phyloP scores from a whole-genome alignment of 2,329 filamentous ascomycete genomes.

The Coniochaeta pulveracea region DNA sequence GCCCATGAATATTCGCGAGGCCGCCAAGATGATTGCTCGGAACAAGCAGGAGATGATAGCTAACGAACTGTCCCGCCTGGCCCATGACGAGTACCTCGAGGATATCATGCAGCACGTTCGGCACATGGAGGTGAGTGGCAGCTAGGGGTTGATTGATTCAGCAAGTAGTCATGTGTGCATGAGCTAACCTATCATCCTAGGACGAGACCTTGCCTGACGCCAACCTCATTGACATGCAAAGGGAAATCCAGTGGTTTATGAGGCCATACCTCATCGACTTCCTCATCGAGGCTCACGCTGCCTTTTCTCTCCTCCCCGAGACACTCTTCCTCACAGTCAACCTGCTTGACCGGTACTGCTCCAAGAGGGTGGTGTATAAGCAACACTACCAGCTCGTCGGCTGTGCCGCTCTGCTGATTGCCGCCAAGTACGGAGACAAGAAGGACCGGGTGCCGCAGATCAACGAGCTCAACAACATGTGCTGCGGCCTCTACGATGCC shows the following conservation, averaged over 20 bases:
- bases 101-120: conserved; percentile 92
- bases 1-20: conserved; percentile 57
- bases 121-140: conserved; percentile 70
- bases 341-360: conserved; percentile 94
- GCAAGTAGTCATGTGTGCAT: background rate
- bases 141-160: background rate
- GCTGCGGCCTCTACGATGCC: conserved; percentile 93
- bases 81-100: conserved; percentile 84
- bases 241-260: conserved; percentile 99
- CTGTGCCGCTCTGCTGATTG: conserved; percentile 89
- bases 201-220: conserved; percentile 88
- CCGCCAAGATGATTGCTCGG: conserved; percentile 66
- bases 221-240: conserved; percentile 96
- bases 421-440: conserved; percentile 96
- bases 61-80: conserved; percentile 75
- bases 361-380: conserved; percentile 95
- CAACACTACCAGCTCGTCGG: conserved; percentile 97
- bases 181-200: conserved; percentile 19
- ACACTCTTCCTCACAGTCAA: conserved; percentile 96
- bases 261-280: conserved; percentile 96
- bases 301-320: conserved; percentile 86
- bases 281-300: conserved; percentile 90
- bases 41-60: conserved; percentile 81
- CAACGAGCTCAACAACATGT: conserved; percentile 96
- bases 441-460: conserved; percentile 98